These are phyloP conservation scores for Hydrangea macrophylla DNA, from an alignment of 148 eudicot genomes.

Conservation along the genomic window DNA sequence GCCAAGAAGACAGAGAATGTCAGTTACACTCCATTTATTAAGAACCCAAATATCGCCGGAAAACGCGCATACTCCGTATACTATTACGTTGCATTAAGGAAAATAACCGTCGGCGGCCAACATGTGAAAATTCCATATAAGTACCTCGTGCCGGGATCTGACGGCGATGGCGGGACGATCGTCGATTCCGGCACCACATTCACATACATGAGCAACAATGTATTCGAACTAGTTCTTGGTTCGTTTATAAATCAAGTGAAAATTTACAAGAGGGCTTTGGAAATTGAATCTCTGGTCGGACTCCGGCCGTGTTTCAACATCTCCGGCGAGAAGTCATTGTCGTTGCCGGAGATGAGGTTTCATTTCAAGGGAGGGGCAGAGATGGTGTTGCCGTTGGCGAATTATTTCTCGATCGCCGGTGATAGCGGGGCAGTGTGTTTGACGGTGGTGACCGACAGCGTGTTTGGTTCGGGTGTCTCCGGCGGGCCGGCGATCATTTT, in stretches of 20 bases:
- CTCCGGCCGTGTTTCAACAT: conserved; percentile 41
- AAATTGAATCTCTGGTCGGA: conserved; percentile 27
- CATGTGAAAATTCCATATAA: conserved; percentile 26
- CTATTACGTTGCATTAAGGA: conserved; percentile 34
- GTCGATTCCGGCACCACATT: conserved; percentile 46
- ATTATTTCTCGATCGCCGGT: conserved; percentile 26
- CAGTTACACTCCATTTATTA: conserved; percentile 34
- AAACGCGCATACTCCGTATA: conserved; percentile 15
- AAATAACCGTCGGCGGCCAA: conserved; percentile 27
- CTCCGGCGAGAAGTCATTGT: conserved; percentile 20
- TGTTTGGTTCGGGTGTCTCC: conserved; percentile 14
- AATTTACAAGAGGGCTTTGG: conserved; percentile 20
- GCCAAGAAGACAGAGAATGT: conserved; percentile 23
- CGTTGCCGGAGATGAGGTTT: conserved; percentile 34
- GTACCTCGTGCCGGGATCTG: conserved; percentile 14
- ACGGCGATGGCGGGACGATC: conserved; percentile 42
- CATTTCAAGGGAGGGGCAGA: conserved; percentile 52
- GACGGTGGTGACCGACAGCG: conserved; percentile 32
- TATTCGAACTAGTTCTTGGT: conserved; percentile 7
- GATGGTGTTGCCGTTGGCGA: conserved; percentile 39
- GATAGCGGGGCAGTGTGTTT: conserved; percentile 28
- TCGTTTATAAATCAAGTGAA: conserved; percentile 25
- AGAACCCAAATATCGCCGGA: conserved; percentile 23
- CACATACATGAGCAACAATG: conserved; percentile 14
- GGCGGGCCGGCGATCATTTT: conserved; percentile 40